Conservation (phyloP, 2,329 filamentous ascomycete genomes). For the Teratosphaeria epicoccoides region DNA sequence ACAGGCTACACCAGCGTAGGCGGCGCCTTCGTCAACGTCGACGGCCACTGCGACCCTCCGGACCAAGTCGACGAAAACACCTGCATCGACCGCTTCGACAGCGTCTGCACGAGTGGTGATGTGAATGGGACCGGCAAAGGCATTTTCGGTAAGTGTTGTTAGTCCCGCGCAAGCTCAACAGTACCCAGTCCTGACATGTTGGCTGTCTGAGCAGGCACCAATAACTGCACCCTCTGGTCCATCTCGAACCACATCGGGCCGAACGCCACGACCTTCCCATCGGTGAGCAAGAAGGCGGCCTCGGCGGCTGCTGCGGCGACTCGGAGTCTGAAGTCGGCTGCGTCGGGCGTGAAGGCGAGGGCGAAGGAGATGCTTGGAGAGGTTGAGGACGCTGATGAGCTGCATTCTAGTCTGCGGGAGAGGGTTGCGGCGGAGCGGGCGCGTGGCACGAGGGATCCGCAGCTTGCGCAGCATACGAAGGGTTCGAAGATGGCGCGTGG, state of each 20-base stretch:
- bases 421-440: background rate
- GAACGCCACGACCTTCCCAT: background rate
- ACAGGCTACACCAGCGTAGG: background rate
- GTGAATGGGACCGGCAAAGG: background rate
- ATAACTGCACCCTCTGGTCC: background rate
- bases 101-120: background rate
- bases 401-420: background rate
- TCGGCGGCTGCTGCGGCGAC: background rate
- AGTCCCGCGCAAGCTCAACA: background rate
- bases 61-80: background rate
- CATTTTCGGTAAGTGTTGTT: background rate
- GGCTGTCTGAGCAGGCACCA: background rate
- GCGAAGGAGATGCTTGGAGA: background rate
- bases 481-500: background rate
- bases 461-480: background rate
- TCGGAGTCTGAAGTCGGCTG: background rate
- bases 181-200: too few relatives aligned
- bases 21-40: background rate
- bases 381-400: background rate
- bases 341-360: background rate
- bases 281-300: background rate
- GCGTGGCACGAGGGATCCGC: background rate
- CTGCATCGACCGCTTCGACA: background rate
- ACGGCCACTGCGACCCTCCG: background rate
- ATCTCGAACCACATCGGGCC: background rate